These are phyloP conservation scores for Arabis alpina DNA, from an alignment of 345 rosid species.

Conservation along the genomic window DNA sequence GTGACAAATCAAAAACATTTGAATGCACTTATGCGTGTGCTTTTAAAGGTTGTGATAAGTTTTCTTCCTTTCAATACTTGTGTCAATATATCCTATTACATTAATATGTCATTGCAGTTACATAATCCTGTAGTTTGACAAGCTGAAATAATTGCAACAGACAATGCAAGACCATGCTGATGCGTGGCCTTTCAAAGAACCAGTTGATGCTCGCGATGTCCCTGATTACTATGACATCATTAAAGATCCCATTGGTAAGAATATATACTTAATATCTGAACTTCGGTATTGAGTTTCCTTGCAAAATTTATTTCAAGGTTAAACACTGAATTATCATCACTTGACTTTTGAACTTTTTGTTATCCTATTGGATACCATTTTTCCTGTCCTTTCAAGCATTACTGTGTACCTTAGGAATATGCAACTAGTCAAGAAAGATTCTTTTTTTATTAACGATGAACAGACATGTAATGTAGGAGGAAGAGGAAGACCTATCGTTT, in stretches of 20 bases:
- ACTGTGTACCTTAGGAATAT: background rate
- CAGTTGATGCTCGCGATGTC: slow-evolving; percentile 92
- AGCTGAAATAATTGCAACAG: slow-evolving; percentile 52
- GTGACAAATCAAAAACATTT: slow-evolving; percentile 72
- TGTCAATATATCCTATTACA: slow-evolving; percentile 2
- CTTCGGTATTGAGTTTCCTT: background rate
- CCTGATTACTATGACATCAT: slow-evolving; percentile 98
- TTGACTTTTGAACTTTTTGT: background rate
- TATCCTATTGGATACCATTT: background rate
- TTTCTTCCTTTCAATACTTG: background rate
- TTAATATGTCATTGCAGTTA: background rate
- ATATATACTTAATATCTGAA: background rate
- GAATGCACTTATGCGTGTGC: slow-evolving; percentile 85
- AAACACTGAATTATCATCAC: slow-evolving; percentile 7
- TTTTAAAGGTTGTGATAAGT: slow-evolving; percentile 68
- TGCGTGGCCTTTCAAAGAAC: slow-evolving; percentile 99
- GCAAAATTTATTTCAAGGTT: background rate
- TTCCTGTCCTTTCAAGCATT: background rate
- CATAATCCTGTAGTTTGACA: slow-evolving; percentile 11
- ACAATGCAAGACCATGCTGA: slow-evolving; percentile 92
- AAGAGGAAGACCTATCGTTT: background rate
- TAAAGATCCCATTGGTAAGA: slow-evolving; percentile 97
- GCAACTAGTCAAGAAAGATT: slow-evolving; percentile 3
- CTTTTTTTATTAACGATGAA: background rate
- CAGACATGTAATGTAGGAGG: background rate